These are phyloP conservation scores for Colletotrichum orchidophilum DNA, from an alignment of 2,329 filamentous ascomycete species.

Conservation along the genomic window DNA sequence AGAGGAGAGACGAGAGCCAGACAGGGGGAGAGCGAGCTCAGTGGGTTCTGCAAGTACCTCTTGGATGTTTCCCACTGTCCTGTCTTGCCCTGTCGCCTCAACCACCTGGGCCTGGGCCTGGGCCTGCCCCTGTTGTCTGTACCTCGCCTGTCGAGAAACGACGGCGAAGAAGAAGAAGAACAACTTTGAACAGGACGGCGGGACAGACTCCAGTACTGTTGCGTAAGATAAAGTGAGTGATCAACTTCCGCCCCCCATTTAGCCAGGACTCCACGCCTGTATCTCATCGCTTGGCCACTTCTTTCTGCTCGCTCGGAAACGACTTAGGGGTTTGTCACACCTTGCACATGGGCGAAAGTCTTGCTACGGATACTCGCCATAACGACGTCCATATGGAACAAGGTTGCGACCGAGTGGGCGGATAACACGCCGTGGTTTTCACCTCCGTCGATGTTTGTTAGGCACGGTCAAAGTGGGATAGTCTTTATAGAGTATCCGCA, in stretches of 20 bases:
- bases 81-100: constrained; percentile 1
- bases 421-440: neutral
- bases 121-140: neutral
- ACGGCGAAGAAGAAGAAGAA: neutral
- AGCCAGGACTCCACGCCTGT: neutral
- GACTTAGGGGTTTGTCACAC: neutral
- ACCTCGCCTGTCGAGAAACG: neutral
- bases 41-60: constrained; percentile 1
- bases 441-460: neutral
- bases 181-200: neutral
- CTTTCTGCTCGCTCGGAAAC: neutral
- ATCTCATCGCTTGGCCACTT: neutral
- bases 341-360: constrained; percentile 1
- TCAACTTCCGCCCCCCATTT: neutral
- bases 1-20: constrained; percentile 3
- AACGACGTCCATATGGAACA: neutral
- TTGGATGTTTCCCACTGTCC: constrained; percentile 14
- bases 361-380: constrained; percentile 1
- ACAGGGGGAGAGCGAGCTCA: neutral
- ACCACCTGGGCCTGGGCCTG: neutral
- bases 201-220: neutral
- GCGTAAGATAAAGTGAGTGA: neutral
- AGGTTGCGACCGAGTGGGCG: neutral
- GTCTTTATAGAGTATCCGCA: neutral
- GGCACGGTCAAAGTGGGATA: neutral